These are phyloP conservation scores for Dalbergia oliveri DNA, from an alignment of 306 rosid species.

Conservation along the genomic window DNA sequence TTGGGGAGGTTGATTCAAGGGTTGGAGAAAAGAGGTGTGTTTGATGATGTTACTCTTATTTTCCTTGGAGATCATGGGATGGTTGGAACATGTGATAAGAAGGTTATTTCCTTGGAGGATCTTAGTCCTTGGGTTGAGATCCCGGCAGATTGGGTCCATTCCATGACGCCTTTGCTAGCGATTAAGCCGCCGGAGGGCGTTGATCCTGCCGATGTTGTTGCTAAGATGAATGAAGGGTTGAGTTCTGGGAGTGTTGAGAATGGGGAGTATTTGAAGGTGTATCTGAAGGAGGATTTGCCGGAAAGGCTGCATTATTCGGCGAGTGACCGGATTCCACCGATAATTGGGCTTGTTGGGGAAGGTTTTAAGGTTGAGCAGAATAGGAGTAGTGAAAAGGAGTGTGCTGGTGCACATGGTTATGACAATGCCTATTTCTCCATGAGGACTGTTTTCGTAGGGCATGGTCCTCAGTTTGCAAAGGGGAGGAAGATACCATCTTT, in stretches of 20 bases:
- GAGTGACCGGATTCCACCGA: slow-evolving; percentile 77
- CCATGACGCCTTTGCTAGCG: slow-evolving; percentile 68
- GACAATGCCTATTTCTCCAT: slow-evolving; percentile 86
- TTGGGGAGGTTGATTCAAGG: slow-evolving; percentile 77
- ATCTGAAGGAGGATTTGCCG: slow-evolving; percentile 85
- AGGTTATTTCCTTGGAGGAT: slow-evolving; percentile 72
- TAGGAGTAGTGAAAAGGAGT: slow-evolving; percentile 58
- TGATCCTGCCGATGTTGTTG: slow-evolving; percentile 51
- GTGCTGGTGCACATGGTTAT: slow-evolving; percentile 95
- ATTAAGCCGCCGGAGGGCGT: slow-evolving; percentile 64
- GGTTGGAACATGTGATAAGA: slow-evolving; percentile 92
- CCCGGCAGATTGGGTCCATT: slow-evolving; percentile 69
- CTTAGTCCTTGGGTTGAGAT: slow-evolving; percentile 72
- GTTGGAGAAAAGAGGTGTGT: slow-evolving; percentile 73
- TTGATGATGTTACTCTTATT: slow-evolving; percentile 79
- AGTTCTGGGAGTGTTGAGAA: slow-evolving; percentile 75
- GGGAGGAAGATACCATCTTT: slow-evolving; percentile 86
- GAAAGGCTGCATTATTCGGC: slow-evolving; percentile 70
- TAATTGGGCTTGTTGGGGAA: slow-evolving; percentile 79
- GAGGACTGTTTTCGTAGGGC: slow-evolving; percentile 89
- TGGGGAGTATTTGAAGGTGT: slow-evolving; percentile 72
- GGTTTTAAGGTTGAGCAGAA: slow-evolving; percentile 79
- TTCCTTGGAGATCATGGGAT: slow-evolving; percentile 97
- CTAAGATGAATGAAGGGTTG: slow-evolving; percentile 73
- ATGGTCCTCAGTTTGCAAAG: slow-evolving; percentile 86